Evolutionary conservation across 2,329 filamentous ascomycete species (phyloP).

Genomic region (Ustilaginoidea virens): DNA sequence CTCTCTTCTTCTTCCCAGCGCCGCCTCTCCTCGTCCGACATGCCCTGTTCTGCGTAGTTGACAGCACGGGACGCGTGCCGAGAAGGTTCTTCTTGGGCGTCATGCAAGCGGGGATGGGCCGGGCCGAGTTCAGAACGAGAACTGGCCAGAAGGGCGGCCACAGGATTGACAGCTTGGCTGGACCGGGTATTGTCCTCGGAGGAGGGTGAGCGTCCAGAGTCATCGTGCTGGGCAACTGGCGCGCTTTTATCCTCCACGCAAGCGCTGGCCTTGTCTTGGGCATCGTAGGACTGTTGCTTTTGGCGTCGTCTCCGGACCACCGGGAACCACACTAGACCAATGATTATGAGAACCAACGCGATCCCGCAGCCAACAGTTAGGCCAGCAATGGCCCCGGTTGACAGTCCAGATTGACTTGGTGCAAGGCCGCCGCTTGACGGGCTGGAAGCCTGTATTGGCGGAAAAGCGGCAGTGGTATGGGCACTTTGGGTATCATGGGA

Average conservation of each 20-base stretch:
- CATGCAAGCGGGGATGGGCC: too few relatives aligned
- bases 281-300: constrained; percentile 9
- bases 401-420: constrained; percentile 11
- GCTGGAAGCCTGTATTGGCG: too few relatives aligned
- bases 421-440: not conserved
- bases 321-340: constrained; percentile 25
- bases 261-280: constrained; percentile 15
- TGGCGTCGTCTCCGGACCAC: constrained; percentile 23
- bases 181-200: constrained; percentile 22
- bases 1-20: constrained; percentile 33
- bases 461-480: too few relatives aligned
- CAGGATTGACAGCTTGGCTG: not conserved
- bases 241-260: constrained; percentile 33
- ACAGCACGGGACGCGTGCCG: constrained; percentile 17
- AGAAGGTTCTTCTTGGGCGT: not conserved
- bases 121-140: not conserved
- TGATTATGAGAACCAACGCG: constrained; percentile 23
- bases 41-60: constrained; percentile 43
- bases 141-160: not conserved
- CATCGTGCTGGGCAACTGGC: constrained; percentile 17
- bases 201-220: constrained; percentile 27
- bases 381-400: constrained; percentile 28
- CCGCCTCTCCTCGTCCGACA: constrained; percentile 39
- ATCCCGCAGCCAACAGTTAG: constrained; percentile 28
- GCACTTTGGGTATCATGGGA: too few relatives aligned